Evolutionary conservation across 176 grass and related monocot genomes (phyloP), one percentile per base, ranked within the genome.

Genomic region (Poa annua): DNA sequence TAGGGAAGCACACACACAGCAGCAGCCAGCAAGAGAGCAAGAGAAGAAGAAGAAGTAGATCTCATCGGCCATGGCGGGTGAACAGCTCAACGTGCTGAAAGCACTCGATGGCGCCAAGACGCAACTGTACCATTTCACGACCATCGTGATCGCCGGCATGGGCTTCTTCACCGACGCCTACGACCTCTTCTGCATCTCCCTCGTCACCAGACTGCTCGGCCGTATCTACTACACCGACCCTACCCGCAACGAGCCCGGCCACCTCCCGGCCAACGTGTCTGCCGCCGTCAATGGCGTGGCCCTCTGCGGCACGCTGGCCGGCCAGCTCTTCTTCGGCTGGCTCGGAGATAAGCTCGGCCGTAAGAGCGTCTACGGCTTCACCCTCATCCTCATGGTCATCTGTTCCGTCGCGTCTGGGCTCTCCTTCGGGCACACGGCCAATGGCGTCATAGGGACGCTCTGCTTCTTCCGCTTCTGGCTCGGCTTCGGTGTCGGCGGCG

Each of bases 381-480:
- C 91, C 11, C 87, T 97, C 11, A 54, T 97, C 19, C 71, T 97
- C 67, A 91, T 97, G 94, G 91, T 97, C 0, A 0, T 93, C 1
- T 93, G 86, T 54, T 97, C 89, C 41, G 0, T 97, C 11, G 88
- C 91, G 0, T 93, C 91, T 0, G 89, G 84, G 17, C 89, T 93
- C 13, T 93, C 94, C 6, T 97, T 91, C 9, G 56, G 91, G 2
- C 24, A 57, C 48, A 38, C 36, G 3, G 55, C 94, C 34, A 93
- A 85, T 25, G 60, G 74, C 8, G 91, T 91, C 8, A 81, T 97
- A 1, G 22, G 15, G 0, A 88, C 88, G 38, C 90, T 97, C 11
- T 93, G 88, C 55, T 97, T 93, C 91, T 97, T 93, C 81, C 88
- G 86, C 4, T 97, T 97, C 84, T 97, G 91, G 94, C 88, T 97